Conservation (phyloP, 495 filamentous ascomycete genomes). For the Podospora anserina region DNA sequence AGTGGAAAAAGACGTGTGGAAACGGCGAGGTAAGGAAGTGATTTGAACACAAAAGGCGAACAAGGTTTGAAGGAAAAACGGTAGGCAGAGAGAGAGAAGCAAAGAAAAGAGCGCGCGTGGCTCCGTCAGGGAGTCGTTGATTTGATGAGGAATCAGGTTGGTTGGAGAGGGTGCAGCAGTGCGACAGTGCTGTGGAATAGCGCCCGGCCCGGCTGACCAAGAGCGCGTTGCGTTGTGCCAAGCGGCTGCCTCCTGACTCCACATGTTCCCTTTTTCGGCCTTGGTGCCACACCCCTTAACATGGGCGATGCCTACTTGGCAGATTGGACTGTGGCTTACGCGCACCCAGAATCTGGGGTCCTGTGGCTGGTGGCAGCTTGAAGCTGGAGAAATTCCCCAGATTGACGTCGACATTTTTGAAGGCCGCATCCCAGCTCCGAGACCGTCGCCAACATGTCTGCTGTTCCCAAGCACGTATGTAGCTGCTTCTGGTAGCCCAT, state of each 20-base stretch:
- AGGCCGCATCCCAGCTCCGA: not conserved
- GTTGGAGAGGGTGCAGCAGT: not conserved
- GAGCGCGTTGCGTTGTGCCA: slow-evolving; percentile 8
- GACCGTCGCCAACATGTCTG: slow-evolving; percentile 25
- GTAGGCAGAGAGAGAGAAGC: slow-evolving; percentile 4
- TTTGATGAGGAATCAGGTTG: slow-evolving; percentile 7
- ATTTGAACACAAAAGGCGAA: not conserved
- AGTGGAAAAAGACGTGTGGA: not conserved
- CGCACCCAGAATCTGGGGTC: not conserved
- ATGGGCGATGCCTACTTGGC: not conserved
- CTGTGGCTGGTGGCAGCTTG: slow-evolving; percentile 1
- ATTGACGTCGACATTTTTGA: slow-evolving; percentile 11
- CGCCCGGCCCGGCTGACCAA: slow-evolving; percentile 18
- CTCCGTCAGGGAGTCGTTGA: not conserved
- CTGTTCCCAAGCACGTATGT: slow-evolving; percentile 20
- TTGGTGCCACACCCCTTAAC: not conserved
- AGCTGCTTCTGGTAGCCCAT: not conserved
- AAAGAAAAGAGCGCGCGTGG: slow-evolving; percentile 5
- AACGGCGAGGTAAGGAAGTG: not conserved
- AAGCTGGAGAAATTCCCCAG: slow-evolving; percentile 7
- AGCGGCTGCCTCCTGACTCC: slow-evolving; percentile 16
- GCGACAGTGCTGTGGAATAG: not conserved
- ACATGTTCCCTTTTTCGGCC: not conserved
- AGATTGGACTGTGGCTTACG: slow-evolving; percentile 8
- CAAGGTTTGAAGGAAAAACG: slow-evolving; percentile 8